Conservation (phyloP, 495 filamentous ascomycete species). For the Corynascus novoguineensis region DNA sequence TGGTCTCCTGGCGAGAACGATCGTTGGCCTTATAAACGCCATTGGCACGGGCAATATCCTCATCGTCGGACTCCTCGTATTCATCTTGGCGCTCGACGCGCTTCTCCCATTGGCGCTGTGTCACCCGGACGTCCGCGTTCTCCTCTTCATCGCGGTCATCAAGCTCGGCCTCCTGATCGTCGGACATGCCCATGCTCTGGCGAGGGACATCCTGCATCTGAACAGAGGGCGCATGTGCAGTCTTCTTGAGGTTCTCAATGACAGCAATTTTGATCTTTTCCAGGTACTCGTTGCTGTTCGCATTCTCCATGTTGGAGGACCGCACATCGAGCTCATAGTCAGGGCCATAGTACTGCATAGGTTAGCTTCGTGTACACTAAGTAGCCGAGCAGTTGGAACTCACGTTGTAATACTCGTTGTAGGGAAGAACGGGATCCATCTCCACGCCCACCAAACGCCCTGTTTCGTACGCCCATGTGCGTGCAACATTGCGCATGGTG, state of each 20-base stretch:
- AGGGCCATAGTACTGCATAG: conserved; percentile 82
- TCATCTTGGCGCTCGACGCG: conserved; percentile 68
- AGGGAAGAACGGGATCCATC: conserved; percentile 79
- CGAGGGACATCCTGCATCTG: conserved; percentile 95
- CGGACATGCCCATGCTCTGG: conserved; percentile 60
- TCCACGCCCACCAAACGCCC: conserved; percentile 79
- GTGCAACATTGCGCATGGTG: conserved; percentile 97
- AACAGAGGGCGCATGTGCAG: conserved; percentile 82
- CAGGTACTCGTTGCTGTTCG: conserved; percentile 89
- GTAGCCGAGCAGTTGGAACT: conserved; percentile 20
- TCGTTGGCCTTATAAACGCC: conserved; percentile 63
- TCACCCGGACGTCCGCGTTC: conserved; percentile 77
- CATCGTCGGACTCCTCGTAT: conserved; percentile 81
- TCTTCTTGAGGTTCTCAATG: conserved; percentile 87
- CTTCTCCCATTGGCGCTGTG: conserved; percentile 79
- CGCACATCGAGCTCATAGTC: conserved; percentile 95
- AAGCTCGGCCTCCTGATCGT: conserved; percentile 82
- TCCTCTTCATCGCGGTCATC: conserved; percentile 89
- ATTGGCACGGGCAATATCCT: conserved; percentile 69
- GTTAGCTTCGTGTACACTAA: conserved; percentile 35
- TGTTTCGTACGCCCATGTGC: conserved; percentile 96
- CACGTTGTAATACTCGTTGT: conserved; percentile 98
- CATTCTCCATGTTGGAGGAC: conserved; percentile 98
- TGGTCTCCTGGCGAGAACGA: conserved; percentile 56
- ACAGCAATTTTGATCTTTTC: conserved; percentile 92